Conservation (phyloP, 495 filamentous ascomycete genomes). For the Poronia punctata region DNA sequence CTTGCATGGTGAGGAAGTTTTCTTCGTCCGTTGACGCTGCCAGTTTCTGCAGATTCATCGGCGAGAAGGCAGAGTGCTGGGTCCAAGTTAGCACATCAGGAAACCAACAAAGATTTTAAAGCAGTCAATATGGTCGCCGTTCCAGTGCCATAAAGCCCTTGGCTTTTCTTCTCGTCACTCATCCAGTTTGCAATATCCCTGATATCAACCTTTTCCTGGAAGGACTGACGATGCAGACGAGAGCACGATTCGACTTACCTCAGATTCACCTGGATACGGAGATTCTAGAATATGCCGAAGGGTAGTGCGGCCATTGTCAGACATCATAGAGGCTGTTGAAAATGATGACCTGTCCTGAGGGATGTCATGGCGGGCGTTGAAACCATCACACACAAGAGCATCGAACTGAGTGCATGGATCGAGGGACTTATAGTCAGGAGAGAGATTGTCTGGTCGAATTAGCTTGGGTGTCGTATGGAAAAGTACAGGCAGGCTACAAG, state of each 20-base stretch:
- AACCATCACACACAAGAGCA: constrained; percentile 59
- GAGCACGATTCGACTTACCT: constrained; percentile 15
- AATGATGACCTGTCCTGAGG: constrained; percentile 56
- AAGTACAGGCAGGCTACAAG: too few species aligned
- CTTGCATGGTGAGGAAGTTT: constrained; percentile 61
- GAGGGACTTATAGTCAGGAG: constrained; percentile 54
- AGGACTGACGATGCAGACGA: background rate
- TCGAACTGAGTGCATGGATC: constrained; percentile 69
- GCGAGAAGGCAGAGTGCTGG: constrained; percentile 41
- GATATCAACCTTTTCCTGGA: too few species aligned
- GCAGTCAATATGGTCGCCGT: too few species aligned
- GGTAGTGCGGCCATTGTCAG: constrained; percentile 49
- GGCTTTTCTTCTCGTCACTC: too few species aligned
- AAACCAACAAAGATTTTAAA: background rate
- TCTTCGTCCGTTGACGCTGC: constrained; percentile 40
- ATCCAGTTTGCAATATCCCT: too few species aligned
- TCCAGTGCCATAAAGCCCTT: too few species aligned
- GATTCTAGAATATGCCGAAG: constrained; percentile 61
- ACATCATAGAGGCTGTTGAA: constrained; percentile 53
- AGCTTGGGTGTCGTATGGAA: too few species aligned
- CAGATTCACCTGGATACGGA: constrained; percentile 39
- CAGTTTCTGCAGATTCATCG: constrained; percentile 28
- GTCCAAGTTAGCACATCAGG: constrained; percentile 9
- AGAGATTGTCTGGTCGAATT: constrained; percentile 41
- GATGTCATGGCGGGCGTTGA: constrained; percentile 58